Evolutionary conservation across 768 basidiomycete species (phyloP).

Genomic region (Multifurca ochricompacta): DNA sequence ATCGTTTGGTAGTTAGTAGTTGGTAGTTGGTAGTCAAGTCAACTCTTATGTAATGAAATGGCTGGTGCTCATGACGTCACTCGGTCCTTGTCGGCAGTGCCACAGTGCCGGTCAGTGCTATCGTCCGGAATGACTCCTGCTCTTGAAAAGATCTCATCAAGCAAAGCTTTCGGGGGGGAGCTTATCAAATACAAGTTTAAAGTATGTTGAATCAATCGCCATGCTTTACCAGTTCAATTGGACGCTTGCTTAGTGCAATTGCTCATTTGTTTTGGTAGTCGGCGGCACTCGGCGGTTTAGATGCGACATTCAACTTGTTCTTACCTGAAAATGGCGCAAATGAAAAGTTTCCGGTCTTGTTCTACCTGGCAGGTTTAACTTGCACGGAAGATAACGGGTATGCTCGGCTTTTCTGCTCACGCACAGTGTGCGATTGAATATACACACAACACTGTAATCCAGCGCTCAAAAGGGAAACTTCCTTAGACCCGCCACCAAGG

Average conservation of each 20-base stretch:
- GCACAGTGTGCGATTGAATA: too few species aligned
- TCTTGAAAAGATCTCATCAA: constrained; percentile 66
- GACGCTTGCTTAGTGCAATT: constrained; percentile 10
- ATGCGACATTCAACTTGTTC: constrained; percentile 84
- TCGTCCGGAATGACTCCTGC: constrained; percentile 35
- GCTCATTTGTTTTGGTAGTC: constrained; percentile 41
- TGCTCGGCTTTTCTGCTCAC: constrained; percentile 19
- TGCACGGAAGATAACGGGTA: constrained; percentile 94
- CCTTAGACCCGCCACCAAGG: constrained; percentile 72
- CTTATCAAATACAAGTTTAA: constrained; percentile 84
- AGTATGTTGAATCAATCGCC: constrained; percentile 34
- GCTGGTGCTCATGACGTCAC: constrained; percentile 14
- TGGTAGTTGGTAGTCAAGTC: too few species aligned
- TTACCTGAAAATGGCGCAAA: constrained; percentile 54
- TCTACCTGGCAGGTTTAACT: constrained; percentile 84
- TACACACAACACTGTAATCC: constrained; percentile 25
- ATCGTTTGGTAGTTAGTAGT: background rate
- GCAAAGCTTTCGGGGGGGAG: constrained; percentile 73
- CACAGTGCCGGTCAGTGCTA: background rate
- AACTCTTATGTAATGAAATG: too few species aligned
- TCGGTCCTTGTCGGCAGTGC: background rate
- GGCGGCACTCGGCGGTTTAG: constrained; percentile 54
- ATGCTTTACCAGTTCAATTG: constrained; percentile 7
- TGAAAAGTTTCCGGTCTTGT: constrained; percentile 55
- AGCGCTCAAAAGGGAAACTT: constrained; percentile 94